Percentiles rank a stretch among this genome's conserved stretches.
Evolutionary conservation across 176 grass and related monocot species (phyloP).

Genomic region (Aechmea fasciata): DNA sequence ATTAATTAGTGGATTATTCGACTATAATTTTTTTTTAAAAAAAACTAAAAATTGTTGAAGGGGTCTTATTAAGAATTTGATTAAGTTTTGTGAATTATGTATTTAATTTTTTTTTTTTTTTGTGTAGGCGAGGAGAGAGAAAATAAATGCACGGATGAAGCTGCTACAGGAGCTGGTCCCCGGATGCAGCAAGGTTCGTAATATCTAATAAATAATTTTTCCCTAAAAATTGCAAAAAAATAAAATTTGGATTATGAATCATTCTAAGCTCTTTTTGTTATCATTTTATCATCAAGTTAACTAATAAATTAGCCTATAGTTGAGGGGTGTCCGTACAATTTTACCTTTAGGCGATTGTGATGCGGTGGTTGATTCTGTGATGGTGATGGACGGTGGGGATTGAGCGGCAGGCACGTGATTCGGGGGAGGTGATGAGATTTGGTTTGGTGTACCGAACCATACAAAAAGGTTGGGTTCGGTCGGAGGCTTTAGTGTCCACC

Average conservation of each 20-base stretch:
- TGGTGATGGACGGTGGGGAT: background rate
- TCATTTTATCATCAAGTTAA: no score
- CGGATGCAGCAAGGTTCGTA: conserved; percentile 67
- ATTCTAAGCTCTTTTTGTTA: background rate
- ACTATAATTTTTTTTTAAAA: no score
- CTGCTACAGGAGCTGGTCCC: conserved; percentile 89
- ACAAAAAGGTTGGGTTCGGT: background rate
- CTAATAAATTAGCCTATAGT: no score
- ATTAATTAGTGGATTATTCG: no score
- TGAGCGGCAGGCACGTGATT: background rate
- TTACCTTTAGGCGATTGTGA: no score
- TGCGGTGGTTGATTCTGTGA: no score
- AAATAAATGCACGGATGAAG: conserved; percentile 87
- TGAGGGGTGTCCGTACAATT: no score
- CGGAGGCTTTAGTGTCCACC: background rate
- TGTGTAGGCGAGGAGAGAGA: conserved; percentile 62
- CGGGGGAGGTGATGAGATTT: background rate
- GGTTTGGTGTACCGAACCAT: conserved; percentile 1
- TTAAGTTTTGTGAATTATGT: background rate
- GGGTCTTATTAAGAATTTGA: no score
- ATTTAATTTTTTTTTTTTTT: background rate
- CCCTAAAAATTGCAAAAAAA: background rate
- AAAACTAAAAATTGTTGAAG: no score
- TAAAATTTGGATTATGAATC: background rate
- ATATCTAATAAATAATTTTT: background rate